Base-by-base conservation (phyloP, 139 green algal species). In the Deuterostichococcus epilithicus region DNA sequence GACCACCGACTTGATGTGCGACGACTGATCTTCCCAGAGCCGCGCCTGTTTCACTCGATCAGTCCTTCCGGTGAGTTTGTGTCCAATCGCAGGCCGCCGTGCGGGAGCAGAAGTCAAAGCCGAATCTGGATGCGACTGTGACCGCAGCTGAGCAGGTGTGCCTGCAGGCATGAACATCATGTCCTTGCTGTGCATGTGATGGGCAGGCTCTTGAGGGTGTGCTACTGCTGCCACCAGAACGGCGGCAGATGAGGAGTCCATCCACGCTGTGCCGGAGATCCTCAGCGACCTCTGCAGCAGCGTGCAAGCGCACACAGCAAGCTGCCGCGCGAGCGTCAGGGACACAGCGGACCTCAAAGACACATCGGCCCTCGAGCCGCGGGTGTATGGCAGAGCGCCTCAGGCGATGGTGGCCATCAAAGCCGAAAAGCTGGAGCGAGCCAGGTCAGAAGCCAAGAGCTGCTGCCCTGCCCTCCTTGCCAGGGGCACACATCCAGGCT, bases 351-450 rank as follows among this genome's bases (percentile, higher is more conserved):
- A 95, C 80, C 87, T 94, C 37, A 76, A 87, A 30, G 91, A 95
- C 84, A 91, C 83, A 18, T 94, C 89, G 5, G 91, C 91, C n/a
- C 87, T 95, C 32, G 88, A 94, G 76, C 80, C 94, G 28, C 77
- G 88, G 25, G 79, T 81, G 73, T 83, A 79, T 1, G 65, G 72
- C 33, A 76, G 65, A 38, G 52, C 47, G 34, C 38, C 72, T 28
- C 76, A 75, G 23, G 77, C 73, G 74, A 88, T 90, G 86, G 78
- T 81, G 10, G 76, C 66, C 26, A 86, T 93, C 73, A 88, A 88
- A 77, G 70, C 86, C 38, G 89, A 94, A 79, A 94, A 96, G 83
- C 83, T 92, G n/a, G 86, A 93, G 72, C 85, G 89, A 13, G 86
- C 87, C n/a, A 75, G 73, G 75, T 80, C 59, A 42, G 34, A 35